Percentiles rank a stretch among this genome's conserved stretches.
Evolutionary conservation across 2,329 filamentous ascomycete genomes (phyloP).

Genomic region (Aureobasidium pullulans): DNA sequence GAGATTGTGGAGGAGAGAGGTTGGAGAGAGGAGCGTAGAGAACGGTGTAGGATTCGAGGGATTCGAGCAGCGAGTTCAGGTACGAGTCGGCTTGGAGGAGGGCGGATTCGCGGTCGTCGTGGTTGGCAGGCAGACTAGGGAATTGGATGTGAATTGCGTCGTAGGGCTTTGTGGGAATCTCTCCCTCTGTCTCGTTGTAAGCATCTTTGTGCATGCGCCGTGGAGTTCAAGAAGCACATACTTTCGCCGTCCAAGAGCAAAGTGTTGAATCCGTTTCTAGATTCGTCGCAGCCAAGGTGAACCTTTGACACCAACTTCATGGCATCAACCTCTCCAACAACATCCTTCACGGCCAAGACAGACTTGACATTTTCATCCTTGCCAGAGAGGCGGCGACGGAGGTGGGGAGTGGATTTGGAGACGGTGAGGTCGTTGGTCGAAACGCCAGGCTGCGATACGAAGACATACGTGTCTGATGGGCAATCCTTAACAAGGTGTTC

Average conservation of each 20-base stretch:
- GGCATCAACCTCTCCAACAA: constrained; percentile 1
- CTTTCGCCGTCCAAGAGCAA: not conserved
- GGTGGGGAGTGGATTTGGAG: constrained; percentile 45
- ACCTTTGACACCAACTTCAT: not conserved
- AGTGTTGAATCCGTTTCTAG: not conserved
- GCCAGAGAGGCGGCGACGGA: constrained; percentile 44
- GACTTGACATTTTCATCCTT: constrained; percentile 4
- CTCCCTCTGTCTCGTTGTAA: not conserved
- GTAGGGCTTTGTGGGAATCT: not conserved
- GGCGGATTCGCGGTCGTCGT: constrained; percentile 1
- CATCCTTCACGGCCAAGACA: not conserved
- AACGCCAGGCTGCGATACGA: constrained; percentile 71
- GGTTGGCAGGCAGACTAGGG: constrained; percentile 2
- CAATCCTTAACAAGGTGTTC: constrained; percentile 1
- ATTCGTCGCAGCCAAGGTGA: not conserved
- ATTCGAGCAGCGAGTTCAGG: constrained; percentile 10
- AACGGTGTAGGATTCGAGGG: constrained; percentile 56
- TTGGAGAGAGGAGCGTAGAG: constrained; percentile 59
- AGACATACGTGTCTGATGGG: constrained; percentile 18
- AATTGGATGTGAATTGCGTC: not conserved
- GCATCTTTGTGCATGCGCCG: not conserved
- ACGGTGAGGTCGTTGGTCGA: constrained; percentile 60
- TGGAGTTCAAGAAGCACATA: not conserved
- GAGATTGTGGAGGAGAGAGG: constrained; percentile 18
- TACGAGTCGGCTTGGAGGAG: constrained; percentile 13